Conservation (phyloP, 192 early-diverging fungal genomes). For the Coemansia sp. region DNA sequence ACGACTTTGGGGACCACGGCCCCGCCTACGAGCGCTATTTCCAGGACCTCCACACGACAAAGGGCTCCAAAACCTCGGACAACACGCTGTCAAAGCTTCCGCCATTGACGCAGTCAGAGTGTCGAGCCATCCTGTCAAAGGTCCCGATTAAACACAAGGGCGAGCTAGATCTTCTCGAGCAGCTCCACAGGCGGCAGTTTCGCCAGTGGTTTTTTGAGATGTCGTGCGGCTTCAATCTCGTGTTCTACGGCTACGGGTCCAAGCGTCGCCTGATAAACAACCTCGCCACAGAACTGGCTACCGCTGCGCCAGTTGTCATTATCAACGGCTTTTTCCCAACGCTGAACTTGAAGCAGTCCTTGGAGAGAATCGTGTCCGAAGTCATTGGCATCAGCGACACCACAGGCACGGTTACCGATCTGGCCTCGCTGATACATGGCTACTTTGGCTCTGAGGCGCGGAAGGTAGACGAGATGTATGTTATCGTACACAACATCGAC, state of each 20-base stretch:
- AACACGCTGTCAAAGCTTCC: constrained; percentile 83
- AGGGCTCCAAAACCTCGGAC: constrained; percentile 69
- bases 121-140: constrained; percentile 53
- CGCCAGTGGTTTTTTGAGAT: constrained; percentile 90
- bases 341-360: constrained; percentile 66
- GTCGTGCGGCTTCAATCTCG: constrained; percentile 74
- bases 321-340: constrained; percentile 87
- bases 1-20: constrained; percentile 18
- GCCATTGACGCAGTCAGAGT: constrained; percentile 68
- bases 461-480: constrained; percentile 55
- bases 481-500: constrained; percentile 90
- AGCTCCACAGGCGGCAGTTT: constrained; percentile 64
- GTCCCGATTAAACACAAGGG: constrained; percentile 59
- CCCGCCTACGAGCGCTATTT: constrained; percentile 77
- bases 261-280: constrained; percentile 76
- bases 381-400: constrained; percentile 29
- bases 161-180: constrained; percentile 57
- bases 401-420: constrained; percentile 57
- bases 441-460: constrained; percentile 61
- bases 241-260: constrained; percentile 93
- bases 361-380: constrained; percentile 60
- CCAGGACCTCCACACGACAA: constrained; percentile 59
- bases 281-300: constrained; percentile 61
- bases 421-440: constrained; percentile 60
- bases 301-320: constrained; percentile 64